A percentile compares a stretch with the other conserved stretches of the same genome.
phyloP scores from a whole-genome alignment of 2,329 filamentous ascomycete species.

The Xylaria digitata region DNA sequence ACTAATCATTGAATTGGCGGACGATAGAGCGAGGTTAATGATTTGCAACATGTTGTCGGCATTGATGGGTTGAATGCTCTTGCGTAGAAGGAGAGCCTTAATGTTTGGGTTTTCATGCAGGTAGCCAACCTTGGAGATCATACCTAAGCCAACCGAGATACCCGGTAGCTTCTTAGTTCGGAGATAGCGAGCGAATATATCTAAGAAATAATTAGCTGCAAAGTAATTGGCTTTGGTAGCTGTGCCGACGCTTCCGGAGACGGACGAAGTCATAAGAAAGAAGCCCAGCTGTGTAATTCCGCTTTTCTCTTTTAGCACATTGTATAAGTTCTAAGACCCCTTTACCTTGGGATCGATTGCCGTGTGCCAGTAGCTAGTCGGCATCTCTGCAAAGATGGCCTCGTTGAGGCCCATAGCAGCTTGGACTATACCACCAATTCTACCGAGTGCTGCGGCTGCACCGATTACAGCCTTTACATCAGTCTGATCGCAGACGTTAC shows the following conservation, averaged over 20 bases:
- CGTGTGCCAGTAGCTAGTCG: too few species aligned
- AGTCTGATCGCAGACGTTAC: constrained; percentile 28
- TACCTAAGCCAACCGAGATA: constrained; percentile 43
- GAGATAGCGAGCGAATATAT: constrained; percentile 47
- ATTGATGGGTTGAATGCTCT: constrained; percentile 41
- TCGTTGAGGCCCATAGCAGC: too few species aligned
- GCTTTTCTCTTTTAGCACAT: constrained; percentile 43
- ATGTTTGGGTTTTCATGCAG: constrained; percentile 48
- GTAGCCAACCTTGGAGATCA: constrained; percentile 53
- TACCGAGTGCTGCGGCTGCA: constrained; percentile 38
- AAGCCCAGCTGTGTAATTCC: constrained; percentile 48
- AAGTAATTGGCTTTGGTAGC: constrained; percentile 52
- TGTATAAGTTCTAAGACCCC: too few species aligned
- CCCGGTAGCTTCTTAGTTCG: constrained; percentile 42
- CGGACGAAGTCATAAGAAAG: constrained; percentile 47
- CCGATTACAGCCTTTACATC: constrained; percentile 29
- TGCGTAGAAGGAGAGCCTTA: constrained; percentile 38
- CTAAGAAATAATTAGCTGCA: constrained; percentile 52
- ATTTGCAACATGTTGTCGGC: constrained; percentile 45
- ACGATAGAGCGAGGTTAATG: constrained; percentile 43
- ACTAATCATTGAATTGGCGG: constrained; percentile 24
- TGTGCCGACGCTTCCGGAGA: constrained; percentile 49
- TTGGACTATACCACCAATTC: too few species aligned
- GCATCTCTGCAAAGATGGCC: too few species aligned
- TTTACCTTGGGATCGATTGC: too few species aligned